phyloP scores from a whole-genome alignment of 2,329 filamentous ascomycete genomes.

The Byssothecium circinans region DNA sequence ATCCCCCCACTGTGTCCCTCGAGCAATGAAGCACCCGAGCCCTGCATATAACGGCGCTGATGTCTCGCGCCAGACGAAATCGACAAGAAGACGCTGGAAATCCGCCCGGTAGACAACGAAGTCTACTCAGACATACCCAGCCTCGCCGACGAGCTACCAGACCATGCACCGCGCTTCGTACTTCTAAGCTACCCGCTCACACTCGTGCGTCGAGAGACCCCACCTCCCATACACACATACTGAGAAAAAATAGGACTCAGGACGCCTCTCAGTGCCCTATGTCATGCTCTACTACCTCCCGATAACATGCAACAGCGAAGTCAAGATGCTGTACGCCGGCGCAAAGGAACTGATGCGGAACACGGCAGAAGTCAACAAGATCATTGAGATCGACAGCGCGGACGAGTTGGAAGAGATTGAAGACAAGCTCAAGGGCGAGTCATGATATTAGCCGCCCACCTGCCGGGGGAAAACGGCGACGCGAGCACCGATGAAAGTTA shows the following conservation, averaged over 20 bases:
- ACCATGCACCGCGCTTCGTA: constrained; percentile 87
- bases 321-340: constrained; percentile 91
- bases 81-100: constrained; percentile 86
- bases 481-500: not conserved
- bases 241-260: constrained; percentile 64
- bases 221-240: constrained; percentile 4
- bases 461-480: not conserved
- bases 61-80: constrained; percentile 69
- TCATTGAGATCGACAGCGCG: constrained; percentile 79
- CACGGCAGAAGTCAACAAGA: constrained; percentile 83
- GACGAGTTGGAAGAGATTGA: constrained; percentile 86
- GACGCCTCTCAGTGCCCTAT: constrained; percentile 86
- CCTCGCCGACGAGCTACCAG: constrained; percentile 85
- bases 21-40: no score
- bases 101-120: constrained; percentile 78
- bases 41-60: no score
- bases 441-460: constrained; percentile 10
- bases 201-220: constrained; percentile 65
- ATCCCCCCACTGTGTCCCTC: constrained; percentile 4
- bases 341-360: constrained; percentile 96
- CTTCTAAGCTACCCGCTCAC: constrained; percentile 90
- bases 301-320: constrained; percentile 81
- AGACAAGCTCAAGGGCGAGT: constrained; percentile 56
- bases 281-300: constrained; percentile 94
- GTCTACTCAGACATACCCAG: constrained; percentile 81